Evolutionary conservation across 2,329 filamentous ascomycete genomes (phyloP).

Genomic region (Scytalidium lignicola): DNA sequence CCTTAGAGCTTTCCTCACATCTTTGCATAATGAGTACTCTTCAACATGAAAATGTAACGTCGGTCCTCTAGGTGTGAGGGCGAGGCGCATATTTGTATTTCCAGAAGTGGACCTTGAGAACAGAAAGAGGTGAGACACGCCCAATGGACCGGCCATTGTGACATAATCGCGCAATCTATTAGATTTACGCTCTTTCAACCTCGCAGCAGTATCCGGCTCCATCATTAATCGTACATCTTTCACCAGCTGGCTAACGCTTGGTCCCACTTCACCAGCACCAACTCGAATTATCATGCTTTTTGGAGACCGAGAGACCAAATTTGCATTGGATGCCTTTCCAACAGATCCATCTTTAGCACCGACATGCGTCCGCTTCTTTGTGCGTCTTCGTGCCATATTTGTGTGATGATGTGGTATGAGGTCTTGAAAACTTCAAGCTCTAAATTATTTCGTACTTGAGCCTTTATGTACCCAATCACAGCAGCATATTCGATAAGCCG

Average conservation of each 20-base stretch:
- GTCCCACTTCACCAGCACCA: slow-evolving; percentile 87
- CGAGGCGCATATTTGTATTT: slow-evolving; percentile 87
- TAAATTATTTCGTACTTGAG: slow-evolving; percentile 18
- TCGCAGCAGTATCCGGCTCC: slow-evolving; percentile 88
- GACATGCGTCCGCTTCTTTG: slow-evolving; percentile 85
- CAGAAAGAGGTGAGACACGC: slow-evolving; percentile 86
- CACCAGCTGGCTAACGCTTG: slow-evolving; percentile 85
- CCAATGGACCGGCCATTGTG: slow-evolving; percentile 90
- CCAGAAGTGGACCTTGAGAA: slow-evolving; percentile 87
- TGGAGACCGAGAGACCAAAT: slow-evolving; percentile 58
- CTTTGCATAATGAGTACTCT: slow-evolving; percentile 89
- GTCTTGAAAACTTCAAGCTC: slow-evolving; percentile 14
- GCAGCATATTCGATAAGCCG: slow-evolving; percentile 24
- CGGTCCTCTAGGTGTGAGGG: slow-evolving; percentile 82
- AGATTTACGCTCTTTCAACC: slow-evolving; percentile 81
- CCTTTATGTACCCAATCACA: slow-evolving; percentile 23
- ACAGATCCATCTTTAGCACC: slow-evolving; percentile 51
- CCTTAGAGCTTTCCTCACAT: slow-evolving; percentile 78
- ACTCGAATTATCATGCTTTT: slow-evolving; percentile 99
- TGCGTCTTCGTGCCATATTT: slow-evolving; percentile 71
- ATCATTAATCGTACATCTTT: slow-evolving; percentile 89
- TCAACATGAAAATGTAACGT: slow-evolving; percentile 93
- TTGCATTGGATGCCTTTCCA: slow-evolving; percentile 53
- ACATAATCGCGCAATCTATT: slow-evolving; percentile 91
- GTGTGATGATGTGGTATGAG: slow-evolving; percentile 11